phyloP scores from a whole-genome alignment of 768 basidiomycete species.

The Naganishia vishniacii region DNA sequence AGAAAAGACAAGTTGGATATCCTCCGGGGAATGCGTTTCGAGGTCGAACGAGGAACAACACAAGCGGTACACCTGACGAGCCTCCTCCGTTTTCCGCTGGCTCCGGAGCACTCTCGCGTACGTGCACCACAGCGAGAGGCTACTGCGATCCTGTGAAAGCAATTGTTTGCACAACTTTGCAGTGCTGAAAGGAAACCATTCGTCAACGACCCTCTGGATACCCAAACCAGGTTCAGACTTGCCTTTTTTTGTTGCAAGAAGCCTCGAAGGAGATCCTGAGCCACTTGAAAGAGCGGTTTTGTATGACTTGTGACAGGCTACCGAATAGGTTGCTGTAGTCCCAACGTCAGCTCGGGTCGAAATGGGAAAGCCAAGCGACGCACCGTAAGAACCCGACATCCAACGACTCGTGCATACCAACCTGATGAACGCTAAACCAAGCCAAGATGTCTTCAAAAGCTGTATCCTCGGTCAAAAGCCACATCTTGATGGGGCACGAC shows the following conservation, averaged over 20 bases:
- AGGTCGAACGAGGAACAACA: constrained; percentile 30
- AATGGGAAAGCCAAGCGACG: neutral
- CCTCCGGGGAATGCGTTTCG: neutral
- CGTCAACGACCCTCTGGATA: neutral
- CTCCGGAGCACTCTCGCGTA: constrained; percentile 48
- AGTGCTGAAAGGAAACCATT: constrained; percentile 33
- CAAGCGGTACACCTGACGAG: constrained; percentile 49
- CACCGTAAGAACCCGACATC: neutral
- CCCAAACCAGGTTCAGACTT: neutral
- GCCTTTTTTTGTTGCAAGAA: constrained; percentile 17
- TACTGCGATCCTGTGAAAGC: constrained; percentile 44
- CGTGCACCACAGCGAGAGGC: constrained; percentile 50
- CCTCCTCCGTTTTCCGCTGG: constrained; percentile 45
- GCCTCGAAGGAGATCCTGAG: constrained; percentile 6
- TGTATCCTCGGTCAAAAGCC: constrained; percentile 33
- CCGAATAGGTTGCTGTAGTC: constrained; percentile 34
- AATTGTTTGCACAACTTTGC: constrained; percentile 46
- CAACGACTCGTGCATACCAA: neutral
- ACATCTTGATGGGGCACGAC: constrained; percentile 37
- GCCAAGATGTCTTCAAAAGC: constrained; percentile 30
- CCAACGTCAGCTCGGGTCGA: too few species aligned
- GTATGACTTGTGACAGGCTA: neutral
- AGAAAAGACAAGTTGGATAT: constrained; percentile 33
- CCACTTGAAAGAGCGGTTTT: constrained; percentile 8
- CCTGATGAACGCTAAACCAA: constrained; percentile 37